Base-by-base conservation (phyloP, 2,329 filamentous ascomycete species). In the Talaromyces sp. region DNA sequence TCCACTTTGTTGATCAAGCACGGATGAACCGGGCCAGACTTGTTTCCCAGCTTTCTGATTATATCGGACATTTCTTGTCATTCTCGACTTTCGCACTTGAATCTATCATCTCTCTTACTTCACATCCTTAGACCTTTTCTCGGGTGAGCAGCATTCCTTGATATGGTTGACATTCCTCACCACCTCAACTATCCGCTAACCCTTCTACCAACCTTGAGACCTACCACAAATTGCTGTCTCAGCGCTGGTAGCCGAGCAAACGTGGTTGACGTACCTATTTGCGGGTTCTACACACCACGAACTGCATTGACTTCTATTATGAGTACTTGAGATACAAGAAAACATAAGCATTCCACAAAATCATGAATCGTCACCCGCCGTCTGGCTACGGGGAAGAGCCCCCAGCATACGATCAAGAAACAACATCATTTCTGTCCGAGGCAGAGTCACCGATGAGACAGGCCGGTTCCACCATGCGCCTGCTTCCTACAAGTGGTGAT, bases 391-490 rank as follows among this genome's bases (percentile, higher is more conserved):
- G 68, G 42, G 75, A 77, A n/a, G 73, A 72, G 47, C 75, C 75
- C 20, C 75, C 76, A 19, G 69, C 72, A 5, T 77, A 77, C 58
- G 49, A 60, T 39, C 57, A 71, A 37, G 64, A 72, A 54, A 51
- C 68, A 47, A 39, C 58, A 11, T 67, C 68, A 11, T 65, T 65
- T 45, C 52, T 71, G 51, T 63, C 69, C 43, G 64, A 70, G 22
- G 52, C 63, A 45, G 61, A 71, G 33, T 68, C 69, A 24, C 64
- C 66, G 32, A 20, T 60, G 29, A 64, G 68, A 37, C 67, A 67
- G 11, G 70, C 73, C 63, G 68, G 69, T 20, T 65, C 72, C 8
- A 76, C 77, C 0, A 75, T 79, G 74, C 72, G 77, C 33, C 61
- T 80, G 54, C 61, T 80, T 24, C 76, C 76, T 5, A 72, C 72